Percentiles rank a stretch among this genome's conserved stretches.
phyloP scores from a whole-genome alignment of 2,329 filamentous ascomycete genomes.

The Monosporascus sp. region DNA sequence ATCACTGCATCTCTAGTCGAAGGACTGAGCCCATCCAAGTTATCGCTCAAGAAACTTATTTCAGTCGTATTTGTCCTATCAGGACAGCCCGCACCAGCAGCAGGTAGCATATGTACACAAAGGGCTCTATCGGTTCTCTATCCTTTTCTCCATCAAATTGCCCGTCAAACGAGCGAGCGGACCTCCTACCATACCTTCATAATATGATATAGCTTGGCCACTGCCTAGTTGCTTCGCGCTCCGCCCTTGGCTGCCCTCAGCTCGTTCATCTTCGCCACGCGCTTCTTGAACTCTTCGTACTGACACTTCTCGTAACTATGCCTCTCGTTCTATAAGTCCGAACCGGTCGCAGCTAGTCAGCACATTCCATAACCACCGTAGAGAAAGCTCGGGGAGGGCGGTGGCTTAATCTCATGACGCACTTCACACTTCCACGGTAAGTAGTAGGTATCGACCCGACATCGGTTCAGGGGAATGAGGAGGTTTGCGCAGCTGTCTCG shows the following conservation, averaged over 20 bases:
- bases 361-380: too few species aligned
- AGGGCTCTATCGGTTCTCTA: background rate
- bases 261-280: constrained; percentile 98
- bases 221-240: constrained; percentile 70
- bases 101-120: too few species aligned
- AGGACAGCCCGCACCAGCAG: too few species aligned
- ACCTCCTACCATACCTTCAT: background rate
- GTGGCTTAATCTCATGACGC: constrained; percentile 30
- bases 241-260: constrained; percentile 79
- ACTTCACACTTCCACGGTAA: constrained; percentile 98
- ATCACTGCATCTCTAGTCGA: too few species aligned
- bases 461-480: constrained; percentile 91
- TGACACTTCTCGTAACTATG: constrained; percentile 99
- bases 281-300: constrained; percentile 97
- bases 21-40: too few species aligned
- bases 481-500: constrained; percentile 94
- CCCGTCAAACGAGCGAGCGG: background rate
- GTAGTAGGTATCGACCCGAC: constrained; percentile 87
- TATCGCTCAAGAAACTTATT: too few species aligned
- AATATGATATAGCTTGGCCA: too few species aligned
- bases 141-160: background rate
- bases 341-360: too few species aligned
- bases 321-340: constrained; percentile 68
- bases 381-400: too few species aligned
- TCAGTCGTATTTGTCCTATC: too few species aligned